A percentile compares a stretch with the other conserved stretches of the same genome.
phyloP scores from a whole-genome alignment of 208 protist genomes.

The Trypanosoma lewisi region DNA sequence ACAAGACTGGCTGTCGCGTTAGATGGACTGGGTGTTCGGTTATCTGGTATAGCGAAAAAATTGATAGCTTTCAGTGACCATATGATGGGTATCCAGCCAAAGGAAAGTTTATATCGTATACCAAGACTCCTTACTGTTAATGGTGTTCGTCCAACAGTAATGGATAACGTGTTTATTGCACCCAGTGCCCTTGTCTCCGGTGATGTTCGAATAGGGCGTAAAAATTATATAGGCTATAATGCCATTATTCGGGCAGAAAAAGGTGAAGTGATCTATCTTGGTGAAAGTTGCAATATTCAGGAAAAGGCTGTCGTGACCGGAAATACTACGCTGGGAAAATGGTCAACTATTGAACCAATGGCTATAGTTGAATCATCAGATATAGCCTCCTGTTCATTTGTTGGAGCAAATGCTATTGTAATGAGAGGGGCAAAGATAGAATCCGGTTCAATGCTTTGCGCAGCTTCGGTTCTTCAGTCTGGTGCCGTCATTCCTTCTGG shows the following conservation, averaged over 20 bases:
- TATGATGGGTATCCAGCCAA: constrained; percentile 76
- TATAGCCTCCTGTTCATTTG: constrained; percentile 88
- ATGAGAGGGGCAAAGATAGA: constrained; percentile 85
- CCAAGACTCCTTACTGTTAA: constrained; percentile 73
- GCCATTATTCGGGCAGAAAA: constrained; percentile 81
- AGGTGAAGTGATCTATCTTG: constrained; percentile 76
- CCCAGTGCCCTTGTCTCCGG: constrained; percentile 81
- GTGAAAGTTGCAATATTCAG: constrained; percentile 90
- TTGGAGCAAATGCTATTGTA: constrained; percentile 82
- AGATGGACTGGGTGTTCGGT: constrained; percentile 32
- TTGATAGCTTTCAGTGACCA: constrained; percentile 56
- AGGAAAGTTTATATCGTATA: constrained; percentile 74
- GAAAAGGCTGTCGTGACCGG: constrained; percentile 86
- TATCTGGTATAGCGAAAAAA: constrained; percentile 43
- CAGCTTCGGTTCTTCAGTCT: constrained; percentile 83
- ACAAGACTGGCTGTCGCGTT: constrained; percentile 29
- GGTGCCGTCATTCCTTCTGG: constrained; percentile 87
- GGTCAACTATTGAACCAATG: constrained; percentile 89
- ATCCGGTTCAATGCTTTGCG: constrained; percentile 84
- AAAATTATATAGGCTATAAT: constrained; percentile 92
- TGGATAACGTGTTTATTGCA: constrained; percentile 90
- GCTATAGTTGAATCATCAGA: constrained; percentile 84
- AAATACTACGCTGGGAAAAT: constrained; percentile 86
- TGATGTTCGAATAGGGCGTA: constrained; percentile 82
- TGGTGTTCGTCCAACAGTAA: constrained; percentile 70